Base-by-base conservation (phyloP, 805 yeast species). In the Torulaspora franciscae region DNA sequence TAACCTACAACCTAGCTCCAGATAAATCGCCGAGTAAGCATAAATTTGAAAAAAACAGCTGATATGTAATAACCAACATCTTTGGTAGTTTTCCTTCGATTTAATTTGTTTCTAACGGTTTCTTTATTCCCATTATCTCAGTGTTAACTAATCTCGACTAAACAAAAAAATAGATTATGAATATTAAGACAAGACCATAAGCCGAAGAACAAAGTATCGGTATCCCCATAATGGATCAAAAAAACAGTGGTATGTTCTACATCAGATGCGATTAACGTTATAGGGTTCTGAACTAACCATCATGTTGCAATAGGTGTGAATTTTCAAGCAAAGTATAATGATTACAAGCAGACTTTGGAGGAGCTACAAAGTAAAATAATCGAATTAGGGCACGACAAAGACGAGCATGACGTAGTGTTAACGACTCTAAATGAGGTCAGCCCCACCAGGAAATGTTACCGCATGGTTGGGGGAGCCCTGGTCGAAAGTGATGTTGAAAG, bases 391-490 rank as follows among this genome's bases (percentile, higher is more conserved):
- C 67, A 69, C 32, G 82, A 78, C 48, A 66, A 72, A 32, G 74
- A 71, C 42, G 74, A 72, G 45, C 72, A 67, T 47, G 70, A 69
- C 29, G 67, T 83, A 13, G 93, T 85, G 1, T 56, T 82, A 10
- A 75, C 72, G 15, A 81, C 91, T 1, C 65, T 85, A 25, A 51
- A 64, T 34, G 69, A 66, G 1, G 69, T 79, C 7, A 80, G 81
- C 19, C 36, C 51, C n/a, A 79, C 75, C 36, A 77, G 99, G 49
- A 81, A 82, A 60, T 88, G 97, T 59, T 89, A 80, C 68, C 80
- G 95, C 57, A 88, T 93, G 96, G 77, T 91, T 26, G 97, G 96
- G 22, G 95, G 96, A 7, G 95, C 90, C 3, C 72, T 91, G 26
- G 85, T 90, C 13, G 95, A 89, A 59, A 82, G 85, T 52, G 74